These are phyloP conservation scores for Yamadazyma taylorii DNA, from an alignment of 1,139 yeast species.

Conservation along the genomic window DNA sequence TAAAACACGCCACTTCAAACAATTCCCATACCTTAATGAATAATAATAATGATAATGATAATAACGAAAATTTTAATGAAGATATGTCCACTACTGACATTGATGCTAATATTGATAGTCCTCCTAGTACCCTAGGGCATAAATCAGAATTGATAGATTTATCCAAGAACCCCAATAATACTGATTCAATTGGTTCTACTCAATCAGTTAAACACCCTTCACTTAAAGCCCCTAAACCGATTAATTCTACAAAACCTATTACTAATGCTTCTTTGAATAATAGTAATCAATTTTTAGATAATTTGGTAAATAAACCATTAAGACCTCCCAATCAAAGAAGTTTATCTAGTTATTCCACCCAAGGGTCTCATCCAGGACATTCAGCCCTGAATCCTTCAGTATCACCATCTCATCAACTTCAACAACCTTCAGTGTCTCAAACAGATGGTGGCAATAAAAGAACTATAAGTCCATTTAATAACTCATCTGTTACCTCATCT, in stretches of 20 bases:
- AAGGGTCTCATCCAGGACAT: background rate
- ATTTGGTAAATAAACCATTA: constrained; percentile 10
- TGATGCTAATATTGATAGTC: constrained; percentile 1
- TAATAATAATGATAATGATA: background rate
- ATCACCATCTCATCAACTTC: too few relatives aligned
- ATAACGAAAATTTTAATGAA: constrained; percentile 5
- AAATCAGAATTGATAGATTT: constrained; percentile 4
- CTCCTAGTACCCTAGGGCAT: constrained; percentile 1
- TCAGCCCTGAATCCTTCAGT: background rate
- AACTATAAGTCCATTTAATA: constrained; percentile 12
- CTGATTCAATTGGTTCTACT: constrained; percentile 2
- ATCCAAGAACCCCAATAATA: constrained; percentile 2
- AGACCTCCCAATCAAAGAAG: constrained; percentile 14
- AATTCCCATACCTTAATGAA: background rate
- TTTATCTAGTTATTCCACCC: constrained; percentile 1
- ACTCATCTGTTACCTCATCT: constrained; percentile 8
- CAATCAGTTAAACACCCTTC: constrained; percentile 4
- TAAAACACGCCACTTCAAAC: background rate
- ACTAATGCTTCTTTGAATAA: constrained; percentile 7
- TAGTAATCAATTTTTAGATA: constrained; percentile 11
- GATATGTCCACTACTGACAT: constrained; percentile 2
- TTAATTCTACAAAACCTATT: constrained; percentile 10
- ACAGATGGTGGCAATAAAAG: constrained; percentile 6
- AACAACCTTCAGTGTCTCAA: too few relatives aligned
- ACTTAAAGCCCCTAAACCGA: constrained; percentile 8